Evolutionary conservation across 768 basidiomycete species (phyloP).

Genomic region (Hortiboletus campestris): DNA sequence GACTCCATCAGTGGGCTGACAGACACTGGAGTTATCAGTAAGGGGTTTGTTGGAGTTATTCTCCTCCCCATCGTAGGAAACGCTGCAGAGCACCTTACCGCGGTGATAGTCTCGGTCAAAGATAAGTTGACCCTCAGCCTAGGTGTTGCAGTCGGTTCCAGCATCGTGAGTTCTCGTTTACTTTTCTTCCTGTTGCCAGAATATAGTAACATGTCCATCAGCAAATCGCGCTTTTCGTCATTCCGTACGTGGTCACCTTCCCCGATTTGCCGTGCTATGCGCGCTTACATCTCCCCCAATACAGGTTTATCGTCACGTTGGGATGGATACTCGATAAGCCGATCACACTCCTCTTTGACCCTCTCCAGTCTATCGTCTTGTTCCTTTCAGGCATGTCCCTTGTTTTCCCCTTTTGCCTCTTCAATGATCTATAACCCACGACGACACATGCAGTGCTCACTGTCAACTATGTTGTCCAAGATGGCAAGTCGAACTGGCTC

Average conservation of each 20-base stretch:
- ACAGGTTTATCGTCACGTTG: constrained; percentile 68
- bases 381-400: constrained; percentile 22
- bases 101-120: constrained; percentile 88
- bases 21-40: constrained; percentile 49
- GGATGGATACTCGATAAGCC: constrained; percentile 82
- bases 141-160: constrained; percentile 83
- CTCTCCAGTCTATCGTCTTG: constrained; percentile 60
- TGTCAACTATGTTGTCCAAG: constrained; percentile 81
- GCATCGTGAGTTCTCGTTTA: constrained; percentile 52
- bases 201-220: constrained; percentile 23
- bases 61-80: constrained; percentile 91
- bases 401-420: constrained; percentile 3
- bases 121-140: constrained; percentile 84
- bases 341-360: constrained; percentile 79
- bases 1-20: constrained; percentile 80
- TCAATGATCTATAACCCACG: neutral
- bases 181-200: neutral
- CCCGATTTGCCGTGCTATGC: neutral
- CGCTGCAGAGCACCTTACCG: constrained; percentile 88
- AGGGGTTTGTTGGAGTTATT: constrained; percentile 84
- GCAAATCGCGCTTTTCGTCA: constrained; percentile 72
- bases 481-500: constrained; percentile 90
- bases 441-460: constrained; percentile 56
- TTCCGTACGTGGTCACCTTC: constrained; percentile 44
- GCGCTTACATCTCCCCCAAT: constrained; percentile 9